These are phyloP conservation scores for Leccinum disarticulatum DNA, from an alignment of 768 basidiomycete species.

Conservation along the genomic window DNA sequence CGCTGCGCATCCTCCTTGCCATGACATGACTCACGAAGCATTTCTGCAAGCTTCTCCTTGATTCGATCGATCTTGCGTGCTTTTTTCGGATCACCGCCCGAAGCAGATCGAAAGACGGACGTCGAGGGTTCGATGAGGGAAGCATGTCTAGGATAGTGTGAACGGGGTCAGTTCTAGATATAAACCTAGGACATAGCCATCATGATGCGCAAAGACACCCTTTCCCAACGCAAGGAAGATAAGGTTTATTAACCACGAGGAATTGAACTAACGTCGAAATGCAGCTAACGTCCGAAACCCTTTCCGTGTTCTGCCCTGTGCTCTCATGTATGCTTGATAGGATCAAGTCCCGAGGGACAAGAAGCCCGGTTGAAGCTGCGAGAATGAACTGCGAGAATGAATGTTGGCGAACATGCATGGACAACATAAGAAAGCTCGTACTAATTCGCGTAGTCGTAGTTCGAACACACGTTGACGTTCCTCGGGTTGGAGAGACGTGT, in stretches of 20 bases:
- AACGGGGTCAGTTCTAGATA: background rate
- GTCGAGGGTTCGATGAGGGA: background rate
- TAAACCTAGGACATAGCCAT: too few relatives aligned
- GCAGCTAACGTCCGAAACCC: background rate
- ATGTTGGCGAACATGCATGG: background rate
- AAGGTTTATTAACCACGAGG: background rate
- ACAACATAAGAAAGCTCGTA: background rate
- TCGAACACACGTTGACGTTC: conserved; percentile 7
- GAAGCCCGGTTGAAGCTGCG: background rate
- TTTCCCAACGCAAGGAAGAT: background rate
- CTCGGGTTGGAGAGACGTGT: background rate
- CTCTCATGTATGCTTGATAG: background rate
- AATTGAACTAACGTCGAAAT: background rate
- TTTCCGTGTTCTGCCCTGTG: background rate
- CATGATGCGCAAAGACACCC: too few relatives aligned
- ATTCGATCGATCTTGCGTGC: conserved; percentile 2
- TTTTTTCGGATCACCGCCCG: background rate
- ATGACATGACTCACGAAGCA: conserved; percentile 11
- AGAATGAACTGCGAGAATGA: background rate
- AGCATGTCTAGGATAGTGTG: background rate
- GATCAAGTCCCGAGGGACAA: background rate
- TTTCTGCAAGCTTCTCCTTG: background rate
- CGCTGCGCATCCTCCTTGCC: background rate
- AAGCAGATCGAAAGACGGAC: background rate
- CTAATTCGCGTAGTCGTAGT: background rate